Evolutionary conservation across 1,284 basidiomycete species (phyloP).

Genomic region (Cryptococcus sp.): DNA sequence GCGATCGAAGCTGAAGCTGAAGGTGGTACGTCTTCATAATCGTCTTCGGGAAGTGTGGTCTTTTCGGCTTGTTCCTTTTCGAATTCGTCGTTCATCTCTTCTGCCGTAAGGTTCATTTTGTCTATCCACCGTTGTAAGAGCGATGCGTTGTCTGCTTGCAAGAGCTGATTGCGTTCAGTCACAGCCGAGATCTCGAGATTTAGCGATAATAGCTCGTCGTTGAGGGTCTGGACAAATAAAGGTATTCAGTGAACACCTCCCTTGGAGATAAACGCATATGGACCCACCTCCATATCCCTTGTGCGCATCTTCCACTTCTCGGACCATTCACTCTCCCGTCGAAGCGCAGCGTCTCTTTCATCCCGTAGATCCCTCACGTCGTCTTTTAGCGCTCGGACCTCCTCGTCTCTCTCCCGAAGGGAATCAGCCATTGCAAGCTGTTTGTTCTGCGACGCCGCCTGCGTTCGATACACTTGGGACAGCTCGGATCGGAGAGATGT

Average conservation of each 20-base stretch:
- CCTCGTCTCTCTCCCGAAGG: slow-evolving; percentile 88
- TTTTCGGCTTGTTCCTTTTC: slow-evolving; percentile 35
- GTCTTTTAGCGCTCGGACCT: slow-evolving; percentile 73
- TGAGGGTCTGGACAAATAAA: slow-evolving; percentile 65
- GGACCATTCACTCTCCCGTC: slow-evolving; percentile 63
- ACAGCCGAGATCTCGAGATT: slow-evolving; percentile 88
- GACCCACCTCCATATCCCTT: slow-evolving; percentile 74
- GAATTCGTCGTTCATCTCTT: slow-evolving; percentile 84
- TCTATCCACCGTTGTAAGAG: slow-evolving; percentile 94
- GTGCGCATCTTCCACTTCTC: slow-evolving; percentile 89
- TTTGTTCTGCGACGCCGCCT: slow-evolving; percentile 79
- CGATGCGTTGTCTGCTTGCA: slow-evolving; percentile 90
- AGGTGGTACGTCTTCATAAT: not conserved
- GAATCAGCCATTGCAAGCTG: slow-evolving; percentile 94
- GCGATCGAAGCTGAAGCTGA: not conserved
- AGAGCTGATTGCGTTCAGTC: slow-evolving; percentile 77
- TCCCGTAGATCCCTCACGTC: slow-evolving; percentile 80
- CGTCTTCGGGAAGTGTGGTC: not conserved
- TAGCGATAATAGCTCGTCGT: slow-evolving; percentile 89
- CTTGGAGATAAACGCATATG: not conserved
- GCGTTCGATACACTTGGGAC: slow-evolving; percentile 91
- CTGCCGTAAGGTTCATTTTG: slow-evolving; percentile 87
- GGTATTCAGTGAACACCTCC: not conserved
- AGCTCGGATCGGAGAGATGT: slow-evolving; percentile 85
- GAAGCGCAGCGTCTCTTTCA: slow-evolving; percentile 59